Base-by-base conservation (phyloP, 441 rosid genomes). In the Populus trichocarpa region DNA sequence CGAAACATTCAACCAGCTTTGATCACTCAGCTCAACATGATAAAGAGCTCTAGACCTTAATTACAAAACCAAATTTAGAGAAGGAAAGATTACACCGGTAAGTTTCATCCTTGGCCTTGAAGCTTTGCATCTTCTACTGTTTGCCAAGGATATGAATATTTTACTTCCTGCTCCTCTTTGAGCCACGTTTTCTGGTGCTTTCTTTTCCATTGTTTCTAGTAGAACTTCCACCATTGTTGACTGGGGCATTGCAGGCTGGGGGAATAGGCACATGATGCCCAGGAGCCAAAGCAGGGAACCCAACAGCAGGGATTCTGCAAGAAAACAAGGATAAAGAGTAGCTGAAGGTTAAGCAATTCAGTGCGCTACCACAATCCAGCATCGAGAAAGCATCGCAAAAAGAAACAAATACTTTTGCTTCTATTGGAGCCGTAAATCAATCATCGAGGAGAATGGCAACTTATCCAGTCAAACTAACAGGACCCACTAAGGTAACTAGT, bases 221-320 rank as follows among this genome's bases (percentile, higher is more conserved):
- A 66, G 83, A 82, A 75, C 77, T 80, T 64, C 79, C 82, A 75
- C 87, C 81, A 61, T 88, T 70, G 53, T 57, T 78, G 81, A 71
- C 75, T 50, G 79, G 74, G 84, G 81, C 42, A 76, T 70, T 30
- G 8, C 26, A 68, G 85, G 87, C 84, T 83, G 89, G 59, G 71
- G 72, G 81, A 79, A 86, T 35, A 86, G 90, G 88, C 92, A 90
- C 76, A 85, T 86, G 96, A 85, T 82, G 84, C 87, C 89, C 93
- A 92, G 86, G 87, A 88, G 87, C 92, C 96, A 92, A 85, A 89
- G 88, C 96, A 92, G 92, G 95, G 95, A 91, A 91, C 93, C 96
- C 96, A 90, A 85, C 96, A 87, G 92, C 95, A 91, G 96, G 89
- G 95, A 88, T 89, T 90, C 91, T 89, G 87, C 87, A 88, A 59